phyloP scores from a whole-genome alignment of 768 basidiomycete species.

The Holtermannia corniformis region DNA sequence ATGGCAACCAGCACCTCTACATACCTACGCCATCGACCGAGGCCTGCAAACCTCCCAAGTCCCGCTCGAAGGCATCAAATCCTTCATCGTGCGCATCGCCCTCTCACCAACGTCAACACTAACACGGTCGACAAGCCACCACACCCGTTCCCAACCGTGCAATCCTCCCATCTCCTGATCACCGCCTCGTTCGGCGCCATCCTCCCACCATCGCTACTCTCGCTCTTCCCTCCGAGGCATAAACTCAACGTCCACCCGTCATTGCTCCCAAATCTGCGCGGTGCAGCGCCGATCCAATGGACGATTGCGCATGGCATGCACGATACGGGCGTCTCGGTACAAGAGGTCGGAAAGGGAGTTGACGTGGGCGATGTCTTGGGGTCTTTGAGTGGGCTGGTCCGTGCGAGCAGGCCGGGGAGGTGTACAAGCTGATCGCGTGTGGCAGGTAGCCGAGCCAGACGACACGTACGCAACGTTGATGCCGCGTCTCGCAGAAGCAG shows the following conservation, averaged over 20 bases:
- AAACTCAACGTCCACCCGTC: slow-evolving; percentile 86
- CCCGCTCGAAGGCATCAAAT: slow-evolving; percentile 55
- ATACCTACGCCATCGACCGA: slow-evolving; percentile 50
- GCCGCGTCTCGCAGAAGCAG: slow-evolving; percentile 52
- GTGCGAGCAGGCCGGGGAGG: slow-evolving; percentile 19
- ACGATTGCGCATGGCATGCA: slow-evolving; percentile 58
- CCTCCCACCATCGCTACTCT: slow-evolving; percentile 55
- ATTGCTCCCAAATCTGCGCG: slow-evolving; percentile 74
- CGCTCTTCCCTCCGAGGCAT: slow-evolving; percentile 51
- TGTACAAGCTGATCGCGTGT: not conserved
- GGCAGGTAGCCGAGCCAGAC: slow-evolving; percentile 50
- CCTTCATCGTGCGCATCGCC: slow-evolving; percentile 53
- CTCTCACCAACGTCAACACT: slow-evolving; percentile 5
- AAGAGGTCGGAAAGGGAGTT: slow-evolving; percentile 64
- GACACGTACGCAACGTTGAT: slow-evolving; percentile 53
- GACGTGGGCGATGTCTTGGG: slow-evolving; percentile 70
- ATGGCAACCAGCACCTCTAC: slow-evolving; percentile 56
- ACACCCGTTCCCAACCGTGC: slow-evolving; percentile 40
- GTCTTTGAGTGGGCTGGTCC: slow-evolving; percentile 48
- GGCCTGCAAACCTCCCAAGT: slow-evolving; percentile 54
- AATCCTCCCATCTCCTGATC: slow-evolving; percentile 50
- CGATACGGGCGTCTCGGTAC: slow-evolving; percentile 68
- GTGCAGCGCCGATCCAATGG: slow-evolving; percentile 82
- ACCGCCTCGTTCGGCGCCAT: slow-evolving; percentile 90
- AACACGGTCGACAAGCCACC: slow-evolving; percentile 46